These are phyloP conservation scores for Lachancea fermentati DNA, from an alignment of 805 yeast genomes.

Conservation along the genomic window DNA sequence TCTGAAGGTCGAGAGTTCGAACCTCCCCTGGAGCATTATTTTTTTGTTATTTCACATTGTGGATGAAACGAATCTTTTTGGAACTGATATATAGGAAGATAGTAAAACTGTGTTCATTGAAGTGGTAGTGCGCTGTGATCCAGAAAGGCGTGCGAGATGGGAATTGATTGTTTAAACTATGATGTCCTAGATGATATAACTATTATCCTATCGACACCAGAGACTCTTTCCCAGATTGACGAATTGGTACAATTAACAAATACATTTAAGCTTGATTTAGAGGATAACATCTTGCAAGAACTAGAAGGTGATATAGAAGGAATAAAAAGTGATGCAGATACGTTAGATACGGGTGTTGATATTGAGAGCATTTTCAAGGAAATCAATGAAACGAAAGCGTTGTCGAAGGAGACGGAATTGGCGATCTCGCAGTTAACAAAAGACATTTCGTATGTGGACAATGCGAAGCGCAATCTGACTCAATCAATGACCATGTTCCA, in stretches of 20 bases:
- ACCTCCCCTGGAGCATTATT: conserved; percentile 43
- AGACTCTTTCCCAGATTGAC: conserved; percentile 46
- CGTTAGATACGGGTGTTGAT: conserved; percentile 19
- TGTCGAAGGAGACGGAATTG: conserved; percentile 49
- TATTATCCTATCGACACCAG: conserved; percentile 46
- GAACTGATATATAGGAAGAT: no score
- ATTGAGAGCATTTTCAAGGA: conserved; percentile 38
- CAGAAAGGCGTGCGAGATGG: no score
- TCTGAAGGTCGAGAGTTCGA: conserved; percentile 47
- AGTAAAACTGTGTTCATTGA: no score
- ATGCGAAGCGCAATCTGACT: conserved; percentile 77
- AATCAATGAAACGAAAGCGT: conserved; percentile 64
- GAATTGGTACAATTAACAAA: conserved; percentile 45
- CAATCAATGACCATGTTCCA: conserved; percentile 81
- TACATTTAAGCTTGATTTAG: conserved; percentile 45
- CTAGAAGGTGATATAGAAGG: conserved; percentile 33
- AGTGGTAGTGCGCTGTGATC: no score
- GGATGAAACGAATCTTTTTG: no score
- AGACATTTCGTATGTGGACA: conserved; percentile 72
- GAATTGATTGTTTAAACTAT: conserved; percentile 37
- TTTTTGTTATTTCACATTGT: conserved; percentile 12
- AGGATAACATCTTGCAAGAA: conserved; percentile 38
- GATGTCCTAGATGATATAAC: conserved; percentile 51
- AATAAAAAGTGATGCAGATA: conserved; percentile 21
- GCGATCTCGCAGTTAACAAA: conserved; percentile 67